Conservation (phyloP, 2,329 filamentous ascomycete genomes). For the Coniochaeta pulveracea region DNA sequence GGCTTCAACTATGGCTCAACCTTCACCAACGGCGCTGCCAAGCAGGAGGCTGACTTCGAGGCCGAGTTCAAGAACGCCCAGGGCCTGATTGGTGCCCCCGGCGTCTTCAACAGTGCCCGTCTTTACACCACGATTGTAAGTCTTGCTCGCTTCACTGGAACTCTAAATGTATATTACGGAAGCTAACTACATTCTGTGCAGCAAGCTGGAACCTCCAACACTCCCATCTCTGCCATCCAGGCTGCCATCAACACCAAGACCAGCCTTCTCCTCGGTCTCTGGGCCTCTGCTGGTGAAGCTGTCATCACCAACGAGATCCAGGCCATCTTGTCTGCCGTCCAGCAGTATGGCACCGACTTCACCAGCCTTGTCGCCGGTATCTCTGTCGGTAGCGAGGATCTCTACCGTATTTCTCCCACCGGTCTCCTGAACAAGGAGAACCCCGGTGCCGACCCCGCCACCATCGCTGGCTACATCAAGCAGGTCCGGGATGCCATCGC, state of each 20-base stretch:
- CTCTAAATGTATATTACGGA: not conserved
- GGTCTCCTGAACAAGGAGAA: constrained; percentile 53
- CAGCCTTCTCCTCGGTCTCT: constrained; percentile 69
- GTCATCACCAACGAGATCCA: constrained; percentile 61
- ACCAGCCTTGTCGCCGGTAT: constrained; percentile 64
- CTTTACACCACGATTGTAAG: constrained; percentile 62
- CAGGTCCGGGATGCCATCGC: constrained; percentile 53
- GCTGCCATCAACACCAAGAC: constrained; percentile 76
- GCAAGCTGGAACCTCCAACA: constrained; percentile 55
- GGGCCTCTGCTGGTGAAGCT: constrained; percentile 59
- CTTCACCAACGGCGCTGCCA: constrained; percentile 47
- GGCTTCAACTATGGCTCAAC: constrained; percentile 67
- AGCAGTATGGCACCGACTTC: constrained; percentile 55
- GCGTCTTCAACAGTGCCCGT: constrained; percentile 53
- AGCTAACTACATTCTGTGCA: constrained; percentile 12
- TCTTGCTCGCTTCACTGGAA: constrained; percentile 4
- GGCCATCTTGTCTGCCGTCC: constrained; percentile 59
- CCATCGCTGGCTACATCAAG: constrained; percentile 58
- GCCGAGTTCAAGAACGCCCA: constrained; percentile 57
- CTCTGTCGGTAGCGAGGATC: constrained; percentile 77
- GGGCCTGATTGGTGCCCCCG: constrained; percentile 46
- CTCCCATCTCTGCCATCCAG: constrained; percentile 61
- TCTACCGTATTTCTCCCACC: constrained; percentile 67
- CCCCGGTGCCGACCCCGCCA: constrained; percentile 49
- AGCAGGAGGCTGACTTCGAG: constrained; percentile 55